phyloP scores from a whole-genome alignment of 495 filamentous ascomycete genomes.

The Aspergillus wentii region DNA sequence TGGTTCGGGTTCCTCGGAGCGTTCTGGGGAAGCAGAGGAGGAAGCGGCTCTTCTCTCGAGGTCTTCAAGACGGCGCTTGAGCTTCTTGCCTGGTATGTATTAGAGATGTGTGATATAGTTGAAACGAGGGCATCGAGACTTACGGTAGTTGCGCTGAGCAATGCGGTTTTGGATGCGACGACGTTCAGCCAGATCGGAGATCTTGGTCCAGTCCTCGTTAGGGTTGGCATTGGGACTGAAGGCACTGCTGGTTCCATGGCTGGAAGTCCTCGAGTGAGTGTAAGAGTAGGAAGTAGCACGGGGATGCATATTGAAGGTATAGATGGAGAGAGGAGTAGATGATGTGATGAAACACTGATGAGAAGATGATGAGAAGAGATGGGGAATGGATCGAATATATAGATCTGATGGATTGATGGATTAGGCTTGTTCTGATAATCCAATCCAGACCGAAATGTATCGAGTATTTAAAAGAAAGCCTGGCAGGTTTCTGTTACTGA shows the following conservation, averaged over 20 bases:
- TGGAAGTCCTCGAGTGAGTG: slow-evolving; percentile 52
- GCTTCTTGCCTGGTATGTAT: slow-evolving; percentile 77
- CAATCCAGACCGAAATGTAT: too few relatives aligned
- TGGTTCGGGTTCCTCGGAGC: slow-evolving; percentile 49
- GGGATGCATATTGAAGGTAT: slow-evolving; percentile 31
- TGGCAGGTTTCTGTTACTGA: too few relatives aligned
- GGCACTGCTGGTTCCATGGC: slow-evolving; percentile 82
- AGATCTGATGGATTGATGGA: too few relatives aligned
- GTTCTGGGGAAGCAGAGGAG: slow-evolving; percentile 68
- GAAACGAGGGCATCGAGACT: slow-evolving; percentile 28
- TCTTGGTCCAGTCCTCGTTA: slow-evolving; percentile 99
- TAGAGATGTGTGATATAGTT: not conserved
- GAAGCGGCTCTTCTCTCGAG: slow-evolving; percentile 88
- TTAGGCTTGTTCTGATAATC: too few relatives aligned
- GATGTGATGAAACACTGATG: too few relatives aligned
- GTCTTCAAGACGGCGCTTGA: slow-evolving; percentile 95
- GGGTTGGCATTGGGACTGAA: slow-evolving; percentile 96
- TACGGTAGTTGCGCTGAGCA: slow-evolving; percentile 97
- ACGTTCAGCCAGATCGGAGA: slow-evolving; percentile 92
- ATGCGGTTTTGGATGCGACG: slow-evolving; percentile 96
- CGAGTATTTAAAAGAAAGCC: too few relatives aligned
- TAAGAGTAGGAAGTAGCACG: slow-evolving; percentile 28
- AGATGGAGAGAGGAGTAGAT: too few relatives aligned
- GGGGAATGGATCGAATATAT: too few relatives aligned
- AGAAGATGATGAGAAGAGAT: too few relatives aligned